phyloP scores from a whole-genome alignment of 2,329 filamentous ascomycete species.

The Dendryphion nanum region DNA sequence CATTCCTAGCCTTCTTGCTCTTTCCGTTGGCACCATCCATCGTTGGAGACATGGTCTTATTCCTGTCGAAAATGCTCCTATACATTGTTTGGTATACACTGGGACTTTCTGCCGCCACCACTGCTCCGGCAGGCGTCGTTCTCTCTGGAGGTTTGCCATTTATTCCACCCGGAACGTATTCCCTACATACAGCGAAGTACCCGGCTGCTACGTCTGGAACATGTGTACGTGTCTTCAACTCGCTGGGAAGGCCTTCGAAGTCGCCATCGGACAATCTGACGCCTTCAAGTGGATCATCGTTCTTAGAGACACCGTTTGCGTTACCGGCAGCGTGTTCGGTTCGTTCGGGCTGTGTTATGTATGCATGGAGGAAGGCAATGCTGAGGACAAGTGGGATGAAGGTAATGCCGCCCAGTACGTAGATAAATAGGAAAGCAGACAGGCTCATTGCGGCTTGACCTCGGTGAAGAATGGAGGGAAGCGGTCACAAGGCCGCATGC shows the following conservation, averaged over 20 bases:
- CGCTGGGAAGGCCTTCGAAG: conserved; percentile 54
- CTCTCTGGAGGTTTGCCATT: conserved; percentile 91
- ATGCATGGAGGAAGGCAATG: conserved; percentile 63
- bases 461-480: background rate
- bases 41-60: conserved; percentile 56
- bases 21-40: conserved; percentile 54
- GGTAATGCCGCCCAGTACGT: conserved; percentile 83
- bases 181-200: conserved; percentile 92
- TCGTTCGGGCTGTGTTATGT: conserved; percentile 62
- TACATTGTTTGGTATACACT: conserved; percentile 99
- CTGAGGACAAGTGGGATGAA: conserved; percentile 73
- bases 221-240: conserved; percentile 55
- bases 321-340: background rate
- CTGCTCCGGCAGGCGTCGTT: conserved; percentile 74
- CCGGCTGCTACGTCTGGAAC: conserved; percentile 81
- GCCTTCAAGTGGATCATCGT: background rate
- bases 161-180: conserved; percentile 87
- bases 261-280: background rate
- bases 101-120: conserved; percentile 75
- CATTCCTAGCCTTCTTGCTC: conserved; percentile 69
- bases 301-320: background rate
- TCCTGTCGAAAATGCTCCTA: conserved; percentile 84
- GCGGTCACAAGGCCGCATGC: background rate
- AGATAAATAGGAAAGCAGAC: conserved; percentile 57
- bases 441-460: conserved; percentile 4